Base-by-base conservation (phyloP, 176 grass and related monocot genomes). In the Cocos nucifera region DNA sequence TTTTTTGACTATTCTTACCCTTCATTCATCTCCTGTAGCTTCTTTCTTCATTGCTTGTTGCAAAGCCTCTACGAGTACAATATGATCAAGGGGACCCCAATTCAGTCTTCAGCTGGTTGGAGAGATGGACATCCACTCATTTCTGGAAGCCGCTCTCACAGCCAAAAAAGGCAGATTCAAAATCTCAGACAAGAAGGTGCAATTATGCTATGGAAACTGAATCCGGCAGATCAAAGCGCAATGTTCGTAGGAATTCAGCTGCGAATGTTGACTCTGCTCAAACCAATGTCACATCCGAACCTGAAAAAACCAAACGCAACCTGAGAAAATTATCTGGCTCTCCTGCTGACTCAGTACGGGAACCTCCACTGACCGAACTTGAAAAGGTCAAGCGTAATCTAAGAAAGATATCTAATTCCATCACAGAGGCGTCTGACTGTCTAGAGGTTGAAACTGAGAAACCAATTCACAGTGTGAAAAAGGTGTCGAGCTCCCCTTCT, bases 351-450 rank as follows among this genome's bases (percentile, higher is more conserved):
- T 76, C 81, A 62, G 67, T 72, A 35, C 87, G 77, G 66, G 87
- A 88, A 56, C 80, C 71, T 69, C 76, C 83, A 51, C 74, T 87
- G 69, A 85, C 81, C 64, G 93, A 97, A 72, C 84, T 97, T 54
- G 93, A 97, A 61, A 91, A 87, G 71, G 93, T 97, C 54, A 97
- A 97, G 69, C 79, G 78, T 24, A 97, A 76, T 56, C 84, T 97
- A 58, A 83, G 88, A 71, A 97, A 88, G 78, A 81, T 91, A 62
- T 80, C 84, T 58, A 88, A 64, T 77, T 73, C 78, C 32, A 77
- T 72, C 28, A 70, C 74, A 75, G 89, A 89, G 68, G 80, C 82
- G 59, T n/a, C 69, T 58, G 63, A 73, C 52, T 19, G 53, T 59
- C 19, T 57, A 12, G 72, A 75, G 49, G 52, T 79, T 19, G 86